Conservation (phyloP, 1,284 basidiomycete species). For the Ceratobasidium papillatum region DNA sequence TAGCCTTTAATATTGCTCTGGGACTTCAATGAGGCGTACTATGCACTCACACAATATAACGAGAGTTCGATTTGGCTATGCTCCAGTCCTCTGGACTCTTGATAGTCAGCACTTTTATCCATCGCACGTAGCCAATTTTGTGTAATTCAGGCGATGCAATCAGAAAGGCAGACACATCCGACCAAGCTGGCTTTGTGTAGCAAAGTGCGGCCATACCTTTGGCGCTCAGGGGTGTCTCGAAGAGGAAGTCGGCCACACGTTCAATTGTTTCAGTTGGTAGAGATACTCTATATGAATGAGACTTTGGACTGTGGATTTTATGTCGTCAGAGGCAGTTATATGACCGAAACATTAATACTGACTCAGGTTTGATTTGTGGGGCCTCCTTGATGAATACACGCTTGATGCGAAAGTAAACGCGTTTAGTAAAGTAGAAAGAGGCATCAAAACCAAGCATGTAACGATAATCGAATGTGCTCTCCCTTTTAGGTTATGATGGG, state of each 20-base stretch:
- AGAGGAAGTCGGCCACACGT: background rate
- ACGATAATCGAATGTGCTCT: no score
- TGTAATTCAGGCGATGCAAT: background rate
- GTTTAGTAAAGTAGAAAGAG: no score
- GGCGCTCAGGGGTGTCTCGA: background rate
- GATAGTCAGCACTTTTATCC: background rate
- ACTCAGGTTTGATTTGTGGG: no score
- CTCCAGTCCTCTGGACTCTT: background rate
- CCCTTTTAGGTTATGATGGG: no score
- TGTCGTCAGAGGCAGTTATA: no score
- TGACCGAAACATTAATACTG: no score
- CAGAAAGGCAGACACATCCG: background rate
- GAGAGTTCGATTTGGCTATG: background rate
- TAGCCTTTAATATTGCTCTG: no score
- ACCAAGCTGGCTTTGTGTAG: slow-evolving; percentile 4
- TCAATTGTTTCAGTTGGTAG: background rate
- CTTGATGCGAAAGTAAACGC: no score
- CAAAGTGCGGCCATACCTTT: no score
- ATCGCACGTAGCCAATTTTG: slow-evolving; percentile 2
- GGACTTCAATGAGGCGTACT: background rate
- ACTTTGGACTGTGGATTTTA: background rate
- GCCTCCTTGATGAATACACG: no score
- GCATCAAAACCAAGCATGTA: no score
- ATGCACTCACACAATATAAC: background rate
- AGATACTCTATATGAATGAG: background rate